Percentiles rank a stretch among this genome's conserved stretches.
Conservation (phyloP, 1,139 yeast species). For the Suhomyces bribrorum region DNA sequence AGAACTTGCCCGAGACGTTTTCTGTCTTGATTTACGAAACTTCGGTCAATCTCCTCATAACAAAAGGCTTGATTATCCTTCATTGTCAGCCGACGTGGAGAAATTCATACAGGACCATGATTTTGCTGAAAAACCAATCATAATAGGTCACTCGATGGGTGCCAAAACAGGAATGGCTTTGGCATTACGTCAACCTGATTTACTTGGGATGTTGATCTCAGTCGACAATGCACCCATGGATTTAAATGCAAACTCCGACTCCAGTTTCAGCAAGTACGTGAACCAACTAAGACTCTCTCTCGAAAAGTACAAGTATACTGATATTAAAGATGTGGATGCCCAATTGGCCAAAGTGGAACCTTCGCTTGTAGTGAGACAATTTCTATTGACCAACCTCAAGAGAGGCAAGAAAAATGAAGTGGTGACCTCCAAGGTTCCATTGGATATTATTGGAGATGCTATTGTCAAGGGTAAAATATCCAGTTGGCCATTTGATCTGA, state of each 20-base stretch:
- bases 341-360: conserved; percentile 64
- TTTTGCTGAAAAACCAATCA: conserved; percentile 51
- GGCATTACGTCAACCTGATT: conserved; percentile 66
- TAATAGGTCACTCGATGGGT: conserved; percentile 97
- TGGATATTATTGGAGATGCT: conserved; percentile 64
- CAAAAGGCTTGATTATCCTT: conserved; percentile 69
- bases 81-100: conserved; percentile 85
- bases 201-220: conserved; percentile 64
- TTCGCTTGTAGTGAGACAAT: conserved; percentile 66
- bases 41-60: conserved; percentile 90
- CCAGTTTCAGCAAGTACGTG: conserved; percentile 66
- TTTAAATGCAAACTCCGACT: conserved; percentile 46
- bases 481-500: conserved; percentile 73
- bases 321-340: conserved; percentile 68
- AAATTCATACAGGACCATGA: conserved; percentile 55
- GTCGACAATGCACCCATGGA: conserved; percentile 92
- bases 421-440: conserved; percentile 61
- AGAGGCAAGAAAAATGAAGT: conserved; percentile 42
- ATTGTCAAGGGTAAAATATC: conserved; percentile 65
- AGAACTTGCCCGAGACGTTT: conserved; percentile 50
- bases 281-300: conserved; percentile 58
- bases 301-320: conserved; percentile 43
- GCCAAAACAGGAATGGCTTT: conserved; percentile 93
- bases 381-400: conserved; percentile 69
- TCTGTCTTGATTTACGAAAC: conserved; percentile 80